These are phyloP conservation scores for Epichloe gansuensis DNA, from an alignment of 2,329 filamentous ascomycete genomes.

Conservation along the genomic window DNA sequence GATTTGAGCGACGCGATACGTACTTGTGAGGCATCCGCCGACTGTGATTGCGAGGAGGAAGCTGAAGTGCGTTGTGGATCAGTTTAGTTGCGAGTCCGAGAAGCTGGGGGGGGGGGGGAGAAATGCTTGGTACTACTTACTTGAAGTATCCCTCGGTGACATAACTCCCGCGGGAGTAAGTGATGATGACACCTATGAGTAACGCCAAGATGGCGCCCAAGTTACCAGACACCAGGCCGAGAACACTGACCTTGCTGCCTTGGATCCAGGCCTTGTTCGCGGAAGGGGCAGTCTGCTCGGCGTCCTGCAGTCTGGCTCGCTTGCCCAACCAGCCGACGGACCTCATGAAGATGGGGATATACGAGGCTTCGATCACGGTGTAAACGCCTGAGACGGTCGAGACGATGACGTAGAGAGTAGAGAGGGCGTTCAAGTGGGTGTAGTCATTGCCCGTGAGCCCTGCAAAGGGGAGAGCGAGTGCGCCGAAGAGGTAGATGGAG, in stretches of 20 bases:
- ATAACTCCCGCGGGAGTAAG: conserved; percentile 8
- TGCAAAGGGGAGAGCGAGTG: conserved; percentile 10
- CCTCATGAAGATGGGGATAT: conserved; percentile 12
- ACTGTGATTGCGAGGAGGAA: conserved; percentile 10
- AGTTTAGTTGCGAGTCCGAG: background rate
- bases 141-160: conserved; percentile 11
- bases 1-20: background rate
- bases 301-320: conserved; percentile 2
- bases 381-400: conserved; percentile 9
- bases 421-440: conserved; percentile 8
- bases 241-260: conserved; percentile 9
- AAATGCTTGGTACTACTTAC: background rate
- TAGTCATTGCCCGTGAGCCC: conserved; percentile 9
- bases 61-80: background rate
- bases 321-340: conserved; percentile 7
- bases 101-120: background rate
- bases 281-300: background rate
- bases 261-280: conserved; percentile 7
- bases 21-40: conserved; percentile 10
- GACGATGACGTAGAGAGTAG: conserved; percentile 7
- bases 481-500: conserved; percentile 11
- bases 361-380: conserved; percentile 10
- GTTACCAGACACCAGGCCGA: conserved; percentile 9
- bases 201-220: conserved; percentile 10
- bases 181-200: conserved; percentile 11